Evolutionary conservation across 768 basidiomycete species (phyloP).

Genomic region (Gymnopilus junonius): DNA sequence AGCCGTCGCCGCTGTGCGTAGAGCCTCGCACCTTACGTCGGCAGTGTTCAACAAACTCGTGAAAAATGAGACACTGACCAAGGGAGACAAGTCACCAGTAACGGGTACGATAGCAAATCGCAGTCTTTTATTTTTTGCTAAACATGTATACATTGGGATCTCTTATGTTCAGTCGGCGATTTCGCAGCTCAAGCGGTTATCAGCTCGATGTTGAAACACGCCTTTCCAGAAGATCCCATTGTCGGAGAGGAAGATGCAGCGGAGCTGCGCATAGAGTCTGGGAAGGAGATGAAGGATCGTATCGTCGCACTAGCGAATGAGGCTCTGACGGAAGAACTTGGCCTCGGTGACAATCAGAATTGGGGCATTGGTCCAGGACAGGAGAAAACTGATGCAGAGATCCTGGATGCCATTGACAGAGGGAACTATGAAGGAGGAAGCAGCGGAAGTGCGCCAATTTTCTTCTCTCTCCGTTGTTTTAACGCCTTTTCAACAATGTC

Average conservation of each 20-base stretch:
- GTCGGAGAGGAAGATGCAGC: conserved; percentile 95
- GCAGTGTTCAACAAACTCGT: conserved; percentile 87
- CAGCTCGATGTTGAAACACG: conserved; percentile 71
- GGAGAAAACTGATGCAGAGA: conserved; percentile 53
- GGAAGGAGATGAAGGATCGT: conserved; percentile 43
- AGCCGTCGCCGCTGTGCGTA: conserved; percentile 83
- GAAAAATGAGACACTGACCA: conserved; percentile 84
- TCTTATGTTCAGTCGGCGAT: conserved; percentile 72
- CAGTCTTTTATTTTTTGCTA: neutral
- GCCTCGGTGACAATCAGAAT: conserved; percentile 56
- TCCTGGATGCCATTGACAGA: conserved; percentile 87
- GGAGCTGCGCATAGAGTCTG: conserved; percentile 55
- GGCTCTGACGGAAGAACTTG: conserved; percentile 60
- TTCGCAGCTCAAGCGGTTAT: conserved; percentile 94
- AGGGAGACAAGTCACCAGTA: conserved; percentile 91
- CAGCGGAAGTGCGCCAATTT: conserved; percentile 64
- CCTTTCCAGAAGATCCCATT: conserved; percentile 87
- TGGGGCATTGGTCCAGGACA: conserved; percentile 78
- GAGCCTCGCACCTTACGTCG: conserved; percentile 84
- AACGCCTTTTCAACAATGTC: neutral
- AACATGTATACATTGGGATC: neutral
- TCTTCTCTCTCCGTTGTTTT: neutral
- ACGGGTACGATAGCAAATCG: conserved; percentile 57
- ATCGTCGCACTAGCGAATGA: conserved; percentile 87
- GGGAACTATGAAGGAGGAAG: conserved; percentile 77